phyloP scores from a whole-genome alignment of 805 yeast species.

The Vanderwaltozyma tropicalis region DNA sequence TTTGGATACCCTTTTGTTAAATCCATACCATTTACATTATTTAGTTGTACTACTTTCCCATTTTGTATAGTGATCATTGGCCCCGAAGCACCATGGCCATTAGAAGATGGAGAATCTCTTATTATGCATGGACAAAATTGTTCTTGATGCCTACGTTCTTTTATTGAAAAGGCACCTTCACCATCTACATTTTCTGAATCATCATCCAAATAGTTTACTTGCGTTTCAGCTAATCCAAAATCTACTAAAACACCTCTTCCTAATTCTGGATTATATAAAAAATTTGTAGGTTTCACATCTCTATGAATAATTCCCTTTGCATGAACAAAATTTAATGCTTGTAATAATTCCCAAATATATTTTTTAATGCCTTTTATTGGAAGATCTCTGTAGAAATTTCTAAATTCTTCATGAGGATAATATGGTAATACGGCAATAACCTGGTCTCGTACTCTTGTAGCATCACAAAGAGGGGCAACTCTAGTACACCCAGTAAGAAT shows the following conservation, averaged over 20 bases:
- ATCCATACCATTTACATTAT: constrained; percentile 29
- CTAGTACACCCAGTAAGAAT: constrained; percentile 55
- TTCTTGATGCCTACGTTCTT: constrained; percentile 21
- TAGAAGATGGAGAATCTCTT: constrained; percentile 22
- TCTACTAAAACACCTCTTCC: constrained; percentile 81
- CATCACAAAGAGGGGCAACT: constrained; percentile 86
- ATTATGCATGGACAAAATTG: constrained; percentile 48
- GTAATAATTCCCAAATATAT: constrained; percentile 70
- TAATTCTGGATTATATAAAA: constrained; percentile 52
- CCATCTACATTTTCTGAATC: constrained; percentile 3
- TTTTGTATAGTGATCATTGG: constrained; percentile 25
- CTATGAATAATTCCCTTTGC: constrained; percentile 73
- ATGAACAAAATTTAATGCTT: constrained; percentile 62
- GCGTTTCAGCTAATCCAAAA: constrained; percentile 81
- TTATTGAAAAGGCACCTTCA: constrained; percentile 4
- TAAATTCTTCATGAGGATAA: constrained; percentile 81
- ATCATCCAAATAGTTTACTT: constrained; percentile 15
- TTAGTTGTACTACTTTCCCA: constrained; percentile 24
- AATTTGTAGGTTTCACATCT: constrained; percentile 81
- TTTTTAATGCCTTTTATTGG: constrained; percentile 69
- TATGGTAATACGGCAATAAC: constrained; percentile 88
- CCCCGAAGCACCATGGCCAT: constrained; percentile 6
- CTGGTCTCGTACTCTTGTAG: constrained; percentile 79
- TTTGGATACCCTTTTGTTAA: constrained; percentile 64
- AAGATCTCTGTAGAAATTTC: constrained; percentile 73